A percentile compares a stretch with the other conserved stretches of the same genome.
Conservation (phyloP, 805 yeast genomes). For the Starmerella stellata region DNA sequence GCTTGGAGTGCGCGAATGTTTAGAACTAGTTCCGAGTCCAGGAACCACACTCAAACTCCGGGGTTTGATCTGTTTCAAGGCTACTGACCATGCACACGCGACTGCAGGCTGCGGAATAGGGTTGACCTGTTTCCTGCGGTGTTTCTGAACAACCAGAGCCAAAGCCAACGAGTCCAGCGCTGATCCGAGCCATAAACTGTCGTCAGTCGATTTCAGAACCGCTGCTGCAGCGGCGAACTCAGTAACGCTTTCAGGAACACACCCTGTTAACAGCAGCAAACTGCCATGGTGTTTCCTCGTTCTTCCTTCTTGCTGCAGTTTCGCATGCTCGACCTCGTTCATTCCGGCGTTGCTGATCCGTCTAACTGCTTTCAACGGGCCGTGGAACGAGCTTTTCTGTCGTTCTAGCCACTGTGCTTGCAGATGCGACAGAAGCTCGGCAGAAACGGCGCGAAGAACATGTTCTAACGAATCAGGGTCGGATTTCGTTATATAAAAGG, state of each 20-base stretch:
- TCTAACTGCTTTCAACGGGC: too few species aligned
- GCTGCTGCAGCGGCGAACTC: slow-evolving; percentile 58
- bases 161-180: slow-evolving; percentile 69
- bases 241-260: slow-evolving; percentile 47
- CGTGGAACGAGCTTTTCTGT: too few species aligned
- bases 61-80: too few species aligned
- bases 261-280: slow-evolving; percentile 64
- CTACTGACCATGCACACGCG: slow-evolving; percentile 11
- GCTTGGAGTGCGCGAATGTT: too few species aligned
- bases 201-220: slow-evolving; percentile 43
- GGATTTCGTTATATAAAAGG: too few species aligned
- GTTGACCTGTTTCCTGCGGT: slow-evolving; percentile 32
- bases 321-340: slow-evolving; percentile 24
- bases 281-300: slow-evolving; percentile 59
- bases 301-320: slow-evolving; percentile 46
- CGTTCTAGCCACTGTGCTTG: too few species aligned
- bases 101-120: slow-evolving; percentile 21
- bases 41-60: too few species aligned
- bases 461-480: too few species aligned
- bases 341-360: slow-evolving; percentile 14
- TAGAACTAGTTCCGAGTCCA: too few species aligned
- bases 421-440: too few species aligned
- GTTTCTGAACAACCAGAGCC: slow-evolving; percentile 41
- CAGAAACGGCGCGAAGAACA: slow-evolving; percentile 24
- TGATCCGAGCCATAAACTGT: slow-evolving; percentile 74